Evolutionary conservation across 192 early-diverging fungal genomes (phyloP), one percentile per base, ranked within the genome.

Genomic region (Radiomyces spectabilis): DNA sequence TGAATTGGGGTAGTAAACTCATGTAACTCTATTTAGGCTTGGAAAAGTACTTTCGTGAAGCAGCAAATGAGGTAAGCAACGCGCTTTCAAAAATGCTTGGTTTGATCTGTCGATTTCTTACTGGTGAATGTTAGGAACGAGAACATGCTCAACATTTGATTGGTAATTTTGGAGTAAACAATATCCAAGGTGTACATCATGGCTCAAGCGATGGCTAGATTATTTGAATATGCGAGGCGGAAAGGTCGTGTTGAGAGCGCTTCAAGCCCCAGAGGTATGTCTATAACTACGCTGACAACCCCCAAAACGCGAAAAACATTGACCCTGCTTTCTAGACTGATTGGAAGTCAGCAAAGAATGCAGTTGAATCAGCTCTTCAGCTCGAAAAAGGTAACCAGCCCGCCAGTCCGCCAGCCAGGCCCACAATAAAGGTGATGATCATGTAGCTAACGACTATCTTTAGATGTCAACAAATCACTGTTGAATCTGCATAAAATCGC

Each of bases 181-280:
- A 35, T 35, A 35, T 35, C 13, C 5, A 8, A 5, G 13, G 33
- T 13, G 13, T 35, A n/a, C 33, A 35, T 35, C 33, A 35, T 35
- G 33, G 13, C n/a, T 19, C 41, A 9, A 9, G n/a, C 41, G n/a
- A 42, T 42, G 41, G n/a, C 19, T 56, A 68, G 61, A 81, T 27
- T 81, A 81, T 42, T 74, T 74, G 54, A 77, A 73, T 34, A 70
- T 68, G 27, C 74, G 79, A 53, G 79, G 79, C 35, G 79, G 79
- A 33, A 72, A 61, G 43, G 78, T 80, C 21, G 46, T 80, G 34
- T 59, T 80, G 26, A 62, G 70, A 41, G 59, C 68, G 13, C 64
- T 80, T 19, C 61, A 76, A 59, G 77, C 77, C 22, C 77, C 77
- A 22, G 66, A 73, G 56, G 68, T 65, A 64, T 42, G n/a, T 30